Percentiles rank a stretch among this genome's conserved stretches.
Evolutionary conservation across 306 rosid genomes (phyloP).

Genomic region (Cucumis cinereus): DNA sequence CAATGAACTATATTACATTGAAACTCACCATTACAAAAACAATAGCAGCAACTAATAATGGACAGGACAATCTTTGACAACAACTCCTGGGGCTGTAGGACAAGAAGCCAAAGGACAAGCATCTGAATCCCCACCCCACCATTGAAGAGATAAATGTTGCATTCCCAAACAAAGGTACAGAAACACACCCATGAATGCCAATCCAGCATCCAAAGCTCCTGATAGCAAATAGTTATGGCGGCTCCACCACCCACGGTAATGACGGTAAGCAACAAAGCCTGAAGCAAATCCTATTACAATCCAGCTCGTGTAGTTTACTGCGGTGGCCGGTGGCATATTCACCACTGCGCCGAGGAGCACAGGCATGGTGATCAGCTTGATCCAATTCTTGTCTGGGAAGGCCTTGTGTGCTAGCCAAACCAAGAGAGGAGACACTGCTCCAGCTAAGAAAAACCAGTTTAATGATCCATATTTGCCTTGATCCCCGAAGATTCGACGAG

Average conservation of each 20-base stretch:
- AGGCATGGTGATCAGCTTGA: slow-evolving; percentile 50
- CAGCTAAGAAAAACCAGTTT: slow-evolving; percentile 73
- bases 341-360: slow-evolving; percentile 43
- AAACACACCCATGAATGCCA: slow-evolving; percentile 80
- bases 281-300: slow-evolving; percentile 57
- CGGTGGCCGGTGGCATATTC: slow-evolving; percentile 69
- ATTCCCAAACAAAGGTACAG: slow-evolving; percentile 52
- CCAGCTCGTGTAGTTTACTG: slow-evolving; percentile 72
- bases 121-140: slow-evolving; percentile 76
- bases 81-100: slow-evolving; percentile 41
- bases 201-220: slow-evolving; percentile 77
- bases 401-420: slow-evolving; percentile 76
- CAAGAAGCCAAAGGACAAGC: slow-evolving; percentile 70
- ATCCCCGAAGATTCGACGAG: slow-evolving; percentile 60
- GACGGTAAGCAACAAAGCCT: slow-evolving; percentile 50
- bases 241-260: slow-evolving; percentile 66
- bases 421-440: slow-evolving; percentile 54
- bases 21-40: neutral
- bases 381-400: slow-evolving; percentile 57
- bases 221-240: slow-evolving; percentile 65
- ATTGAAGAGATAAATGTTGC: slow-evolving; percentile 33
- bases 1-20: neutral
- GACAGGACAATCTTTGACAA: slow-evolving; percentile 36
- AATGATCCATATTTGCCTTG: slow-evolving; percentile 60
- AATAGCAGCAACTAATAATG: neutral